phyloP scores from a whole-genome alignment of 2,329 filamentous ascomycete species.

The Cucurbitaria berberidis region DNA sequence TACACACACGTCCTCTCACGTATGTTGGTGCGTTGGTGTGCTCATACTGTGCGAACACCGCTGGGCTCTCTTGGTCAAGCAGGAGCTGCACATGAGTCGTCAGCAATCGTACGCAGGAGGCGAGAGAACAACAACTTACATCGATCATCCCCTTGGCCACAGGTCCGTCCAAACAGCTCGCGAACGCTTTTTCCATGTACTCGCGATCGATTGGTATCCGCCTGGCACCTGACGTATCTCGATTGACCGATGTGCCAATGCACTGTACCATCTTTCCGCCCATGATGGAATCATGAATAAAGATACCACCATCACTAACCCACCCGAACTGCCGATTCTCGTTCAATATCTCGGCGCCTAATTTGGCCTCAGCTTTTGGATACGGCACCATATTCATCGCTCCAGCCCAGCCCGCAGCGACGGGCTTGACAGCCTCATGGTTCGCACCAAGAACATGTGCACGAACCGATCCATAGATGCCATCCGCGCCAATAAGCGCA shows the following conservation, averaged over 20 bases:
- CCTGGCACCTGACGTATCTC: constrained; percentile 10
- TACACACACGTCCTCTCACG: constrained; percentile 37
- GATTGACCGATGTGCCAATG: constrained; percentile 4
- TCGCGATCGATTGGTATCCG: constrained; percentile 4
- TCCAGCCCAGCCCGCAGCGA: constrained; percentile 11
- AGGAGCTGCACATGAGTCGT: constrained; percentile 1
- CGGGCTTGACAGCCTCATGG: constrained; percentile 10
- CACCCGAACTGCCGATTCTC: constrained; percentile 17
- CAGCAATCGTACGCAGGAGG: no score
- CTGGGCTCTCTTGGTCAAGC: not conserved
- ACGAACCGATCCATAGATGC: constrained; percentile 12
- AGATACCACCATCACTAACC: constrained; percentile 18
- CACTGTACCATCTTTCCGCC: constrained; percentile 16
- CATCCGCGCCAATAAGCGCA: constrained; percentile 44
- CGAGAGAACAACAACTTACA: constrained; percentile 17
- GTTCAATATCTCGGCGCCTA: constrained; percentile 5
- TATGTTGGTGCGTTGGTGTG: constrained; percentile 16
- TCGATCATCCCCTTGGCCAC: constrained; percentile 53
- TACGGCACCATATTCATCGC: constrained; percentile 14
- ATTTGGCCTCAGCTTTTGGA: constrained; percentile 10
- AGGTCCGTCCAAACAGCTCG: constrained; percentile 23
- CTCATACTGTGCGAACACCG: constrained; percentile 9
- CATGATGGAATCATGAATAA: constrained; percentile 18
- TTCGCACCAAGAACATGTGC: constrained; percentile 14
- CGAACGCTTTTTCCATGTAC: constrained; percentile 8